A percentile compares a stretch with the other conserved stretches of the same genome.
phyloP scores from a whole-genome alignment of 2,329 filamentous ascomycete genomes.

The Fusarium bulbicola region DNA sequence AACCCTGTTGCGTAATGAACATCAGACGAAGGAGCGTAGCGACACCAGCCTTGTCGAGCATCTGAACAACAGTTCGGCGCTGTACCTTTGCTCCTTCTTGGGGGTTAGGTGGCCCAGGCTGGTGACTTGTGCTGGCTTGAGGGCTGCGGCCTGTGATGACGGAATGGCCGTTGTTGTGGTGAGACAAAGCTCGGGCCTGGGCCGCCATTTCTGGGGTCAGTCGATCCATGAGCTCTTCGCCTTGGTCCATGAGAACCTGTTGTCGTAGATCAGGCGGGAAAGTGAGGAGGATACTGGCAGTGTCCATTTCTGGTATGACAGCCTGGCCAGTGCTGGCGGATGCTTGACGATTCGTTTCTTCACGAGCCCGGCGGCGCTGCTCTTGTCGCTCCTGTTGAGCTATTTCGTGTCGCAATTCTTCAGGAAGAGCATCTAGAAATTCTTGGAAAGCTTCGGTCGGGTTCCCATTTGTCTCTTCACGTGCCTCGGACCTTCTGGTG shows the following conservation, averaged over 20 bases:
- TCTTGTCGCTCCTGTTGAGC: constrained; percentile 90
- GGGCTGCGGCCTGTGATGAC: constrained; percentile 45
- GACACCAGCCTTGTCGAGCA: constrained; percentile 95
- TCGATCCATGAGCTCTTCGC: constrained; percentile 84
- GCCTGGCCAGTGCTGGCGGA: constrained; percentile 64
- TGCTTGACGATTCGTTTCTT: constrained; percentile 77
- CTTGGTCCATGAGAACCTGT: constrained; percentile 89
- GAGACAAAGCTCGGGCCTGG: constrained; percentile 78
- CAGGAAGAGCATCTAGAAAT: constrained; percentile 90
- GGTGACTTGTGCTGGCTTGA: constrained; percentile 34
- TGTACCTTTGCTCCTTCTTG: constrained; percentile 70
- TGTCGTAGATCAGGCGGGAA: constrained; percentile 86
- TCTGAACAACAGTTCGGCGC: constrained; percentile 87
- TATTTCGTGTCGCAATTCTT: constrained; percentile 89
- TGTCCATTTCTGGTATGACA: constrained; percentile 80
- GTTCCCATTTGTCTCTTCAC: constrained; percentile 74
- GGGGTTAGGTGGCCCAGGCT: constrained; percentile 49
- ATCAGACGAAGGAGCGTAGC: constrained; percentile 97
- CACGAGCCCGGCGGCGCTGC: constrained; percentile 85
- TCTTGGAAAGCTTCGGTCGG: constrained; percentile 89
- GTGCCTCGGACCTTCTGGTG: constrained; percentile 80
- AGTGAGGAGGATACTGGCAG: constrained; percentile 90
- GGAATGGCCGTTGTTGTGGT: constrained; percentile 48
- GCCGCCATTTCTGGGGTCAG: constrained; percentile 87
- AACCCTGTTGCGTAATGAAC: constrained; percentile 94